Evolutionary conservation across 2,329 filamentous ascomycete genomes (phyloP).

Genomic region (Fusarium multiceps): DNA sequence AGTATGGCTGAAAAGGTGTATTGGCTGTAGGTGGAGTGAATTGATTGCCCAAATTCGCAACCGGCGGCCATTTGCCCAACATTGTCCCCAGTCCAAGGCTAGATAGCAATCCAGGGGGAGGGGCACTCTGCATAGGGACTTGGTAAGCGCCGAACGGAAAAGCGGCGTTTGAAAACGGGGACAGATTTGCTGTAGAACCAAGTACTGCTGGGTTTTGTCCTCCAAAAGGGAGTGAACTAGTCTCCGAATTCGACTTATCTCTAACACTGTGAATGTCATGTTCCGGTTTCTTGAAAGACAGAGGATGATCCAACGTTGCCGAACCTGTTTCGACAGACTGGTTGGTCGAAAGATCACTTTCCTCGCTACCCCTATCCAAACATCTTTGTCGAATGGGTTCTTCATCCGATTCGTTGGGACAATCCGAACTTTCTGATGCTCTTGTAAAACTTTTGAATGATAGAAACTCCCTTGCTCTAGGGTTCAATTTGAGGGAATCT

Average conservation of each 20-base stretch:
- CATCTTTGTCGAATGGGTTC: not conserved
- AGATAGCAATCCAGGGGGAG: slow-evolving; percentile 12
- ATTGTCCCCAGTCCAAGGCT: slow-evolving; percentile 4
- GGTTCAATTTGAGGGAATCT: slow-evolving; percentile 43
- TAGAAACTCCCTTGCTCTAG: slow-evolving; percentile 51
- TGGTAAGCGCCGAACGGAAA: not conserved
- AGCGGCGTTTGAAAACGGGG: not conserved
- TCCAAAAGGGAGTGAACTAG: not conserved
- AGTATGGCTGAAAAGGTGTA: slow-evolving; percentile 6
- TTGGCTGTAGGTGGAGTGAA: not conserved
- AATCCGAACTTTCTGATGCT: not conserved
- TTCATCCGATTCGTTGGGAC: not conserved
- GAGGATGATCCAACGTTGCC: not conserved
- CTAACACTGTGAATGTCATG: not conserved
- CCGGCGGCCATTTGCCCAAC: not conserved
- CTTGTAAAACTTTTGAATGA: slow-evolving; percentile 36
- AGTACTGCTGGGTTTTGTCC: not conserved
- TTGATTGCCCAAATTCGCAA: slow-evolving; percentile 7
- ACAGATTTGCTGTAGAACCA: not conserved
- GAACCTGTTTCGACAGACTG: not conserved
- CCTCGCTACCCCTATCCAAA: not conserved
- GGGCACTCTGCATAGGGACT: not conserved
- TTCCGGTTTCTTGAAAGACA: not conserved
- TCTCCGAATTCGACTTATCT: not conserved
- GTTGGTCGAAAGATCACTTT: not conserved